Conservation (phyloP, 2,329 filamentous ascomycete genomes). For the Teratosphaeria destructans region DNA sequence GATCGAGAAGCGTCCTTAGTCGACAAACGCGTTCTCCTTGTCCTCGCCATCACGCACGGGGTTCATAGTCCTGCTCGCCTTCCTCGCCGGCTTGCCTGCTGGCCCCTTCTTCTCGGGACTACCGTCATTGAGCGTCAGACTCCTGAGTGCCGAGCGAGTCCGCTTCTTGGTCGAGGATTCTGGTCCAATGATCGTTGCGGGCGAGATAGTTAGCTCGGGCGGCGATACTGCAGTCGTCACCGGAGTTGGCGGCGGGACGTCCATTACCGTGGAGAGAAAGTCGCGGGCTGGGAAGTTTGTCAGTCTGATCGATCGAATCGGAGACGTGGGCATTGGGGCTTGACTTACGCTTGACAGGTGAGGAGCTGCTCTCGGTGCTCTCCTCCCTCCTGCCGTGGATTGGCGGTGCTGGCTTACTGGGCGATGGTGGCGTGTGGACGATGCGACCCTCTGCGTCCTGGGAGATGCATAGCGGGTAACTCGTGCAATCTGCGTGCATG, state of each 20-base stretch:
- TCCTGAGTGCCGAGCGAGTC: slow-evolving; percentile 15
- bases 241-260: slow-evolving; percentile 5
- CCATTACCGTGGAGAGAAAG: slow-evolving; percentile 17
- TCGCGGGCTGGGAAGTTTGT: slow-evolving; percentile 14
- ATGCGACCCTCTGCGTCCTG: slow-evolving; percentile 18
- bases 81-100: slow-evolving; percentile 10
- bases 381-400: slow-evolving; percentile 19
- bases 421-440: slow-evolving; percentile 11
- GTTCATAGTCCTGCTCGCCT: slow-evolving; percentile 12
- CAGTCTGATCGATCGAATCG: neutral
- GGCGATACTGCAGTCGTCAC: slow-evolving; percentile 7
- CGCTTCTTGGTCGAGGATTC: slow-evolving; percentile 15
- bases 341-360: slow-evolving; percentile 7
- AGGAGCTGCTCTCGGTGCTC: slow-evolving; percentile 2
- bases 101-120: slow-evolving; percentile 16
- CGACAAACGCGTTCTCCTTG: slow-evolving; percentile 5
- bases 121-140: slow-evolving; percentile 13
- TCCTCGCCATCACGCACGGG: neutral
- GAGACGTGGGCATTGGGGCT: neutral
- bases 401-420: slow-evolving; percentile 7
- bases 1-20: neutral
- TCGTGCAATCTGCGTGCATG: slow-evolving; percentile 23
- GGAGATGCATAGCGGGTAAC: slow-evolving; percentile 20
- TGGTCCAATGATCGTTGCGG: neutral
- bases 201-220: slow-evolving; percentile 2